Evolutionary conservation across 495 filamentous ascomycete genomes (phyloP).

Genomic region (Tricharina praecox): DNA sequence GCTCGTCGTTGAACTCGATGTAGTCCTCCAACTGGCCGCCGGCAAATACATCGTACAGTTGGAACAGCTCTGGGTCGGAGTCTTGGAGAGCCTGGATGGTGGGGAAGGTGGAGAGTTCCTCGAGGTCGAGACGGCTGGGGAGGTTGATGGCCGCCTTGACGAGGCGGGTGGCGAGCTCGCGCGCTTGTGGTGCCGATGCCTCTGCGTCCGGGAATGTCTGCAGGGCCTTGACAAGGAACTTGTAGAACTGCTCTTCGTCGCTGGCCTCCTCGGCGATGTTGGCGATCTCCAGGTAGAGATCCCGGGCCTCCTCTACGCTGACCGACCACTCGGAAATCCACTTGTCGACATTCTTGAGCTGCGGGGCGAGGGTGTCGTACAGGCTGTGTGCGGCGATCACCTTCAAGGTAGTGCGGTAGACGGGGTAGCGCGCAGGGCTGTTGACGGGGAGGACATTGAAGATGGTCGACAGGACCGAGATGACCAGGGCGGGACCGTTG

Average conservation of each 20-base stretch:
- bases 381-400: slow-evolving; percentile 54
- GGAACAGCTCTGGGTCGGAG: slow-evolving; percentile 64
- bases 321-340: slow-evolving; percentile 78
- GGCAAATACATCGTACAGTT: slow-evolving; percentile 88
- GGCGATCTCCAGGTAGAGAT: slow-evolving; percentile 60
- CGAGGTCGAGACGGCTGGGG: slow-evolving; percentile 75
- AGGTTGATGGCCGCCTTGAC: slow-evolving; percentile 64
- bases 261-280: slow-evolving; percentile 60
- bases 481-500: slow-evolving; percentile 67
- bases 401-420: slow-evolving; percentile 66
- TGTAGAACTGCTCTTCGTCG: slow-evolving; percentile 62
- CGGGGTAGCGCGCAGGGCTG: slow-evolving; percentile 69
- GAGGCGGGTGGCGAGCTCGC: slow-evolving; percentile 65
- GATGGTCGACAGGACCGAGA: slow-evolving; percentile 77
- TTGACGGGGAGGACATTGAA: slow-evolving; percentile 77
- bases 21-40: slow-evolving; percentile 86
- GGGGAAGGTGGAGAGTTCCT: slow-evolving; percentile 73
- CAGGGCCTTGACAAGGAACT: slow-evolving; percentile 66
- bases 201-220: slow-evolving; percentile 66
- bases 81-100: slow-evolving; percentile 70
- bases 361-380: slow-evolving; percentile 64
- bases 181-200: slow-evolving; percentile 49
- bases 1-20: slow-evolving; percentile 74
- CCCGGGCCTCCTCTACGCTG: slow-evolving; percentile 62
- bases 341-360: slow-evolving; percentile 56